Percentiles rank a stretch among this genome's conserved stretches.
phyloP scores from a whole-genome alignment of 768 basidiomycete genomes.

The Inosperma sp. region DNA sequence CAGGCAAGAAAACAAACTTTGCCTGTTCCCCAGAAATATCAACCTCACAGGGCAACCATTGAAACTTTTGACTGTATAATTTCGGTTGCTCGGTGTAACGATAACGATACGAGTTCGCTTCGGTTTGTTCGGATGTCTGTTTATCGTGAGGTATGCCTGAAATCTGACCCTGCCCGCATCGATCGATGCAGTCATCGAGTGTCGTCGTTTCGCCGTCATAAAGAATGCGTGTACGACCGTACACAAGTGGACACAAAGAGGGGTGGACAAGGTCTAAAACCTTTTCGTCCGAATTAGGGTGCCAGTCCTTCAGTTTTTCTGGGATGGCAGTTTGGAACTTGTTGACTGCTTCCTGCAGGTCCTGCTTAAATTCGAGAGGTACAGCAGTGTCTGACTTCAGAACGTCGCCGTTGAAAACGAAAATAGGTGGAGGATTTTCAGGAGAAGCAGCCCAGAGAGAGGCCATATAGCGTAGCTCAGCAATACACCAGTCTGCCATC shows the following conservation, averaged over 20 bases:
- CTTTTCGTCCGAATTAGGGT: conserved; percentile 39
- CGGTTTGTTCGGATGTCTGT: neutral
- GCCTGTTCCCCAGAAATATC: conserved; percentile 22
- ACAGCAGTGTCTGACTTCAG: conserved; percentile 34
- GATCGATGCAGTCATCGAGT: conserved; percentile 21
- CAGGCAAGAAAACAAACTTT: conserved; percentile 11
- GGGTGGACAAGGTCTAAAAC: conserved; percentile 46
- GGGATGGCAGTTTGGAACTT: conserved; percentile 34
- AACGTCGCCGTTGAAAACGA: conserved; percentile 26
- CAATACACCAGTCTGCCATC: conserved; percentile 26
- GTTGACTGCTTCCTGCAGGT: conserved; percentile 23
- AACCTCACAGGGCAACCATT: conserved; percentile 30
- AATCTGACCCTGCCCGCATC: conserved; percentile 22
- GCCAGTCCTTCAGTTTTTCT: conserved; percentile 40
- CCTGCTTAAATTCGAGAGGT: conserved; percentile 18
- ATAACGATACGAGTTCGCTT: too few relatives aligned
- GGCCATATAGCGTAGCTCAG: conserved; percentile 26
- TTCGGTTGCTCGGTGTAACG: neutral
- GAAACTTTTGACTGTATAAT: conserved; percentile 25
- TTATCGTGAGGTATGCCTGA: conserved; percentile 11
- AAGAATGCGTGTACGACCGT: conserved; percentile 28
- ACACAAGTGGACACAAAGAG: conserved; percentile 38
- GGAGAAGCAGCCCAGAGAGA: conserved; percentile 7
- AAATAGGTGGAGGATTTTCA: conserved; percentile 11
- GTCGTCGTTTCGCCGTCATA: conserved; percentile 14